Evolutionary conservation across 179 eudicot species (phyloP), one percentile per base, ranked within the genome.

Genomic region (Sideroxylon spinosum): DNA sequence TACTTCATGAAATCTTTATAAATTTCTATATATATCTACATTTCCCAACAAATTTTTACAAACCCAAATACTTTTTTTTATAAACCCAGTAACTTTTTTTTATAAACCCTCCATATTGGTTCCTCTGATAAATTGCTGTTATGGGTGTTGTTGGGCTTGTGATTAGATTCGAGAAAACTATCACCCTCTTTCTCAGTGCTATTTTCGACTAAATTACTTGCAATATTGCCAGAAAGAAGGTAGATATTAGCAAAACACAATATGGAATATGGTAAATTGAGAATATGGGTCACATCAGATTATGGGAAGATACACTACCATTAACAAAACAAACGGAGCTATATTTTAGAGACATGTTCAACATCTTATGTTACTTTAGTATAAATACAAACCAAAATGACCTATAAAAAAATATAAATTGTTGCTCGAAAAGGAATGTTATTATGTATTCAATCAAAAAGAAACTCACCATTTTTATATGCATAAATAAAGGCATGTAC

Each of bases 391-490:
- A 16, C 7, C n/a, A 57, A 57, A 19, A 57, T 3, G 6, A 57
- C 20, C 7, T n/a, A n/a, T 4, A 6, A 22, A 19, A 16, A 57
- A 57, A 7, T 10, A 57, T 19, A 57, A 57, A 57, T 57, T 20
- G 7, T 12, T 62, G 29, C 9, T 10, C 20, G 9, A 62, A 23
- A 59, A 6, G 9, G n/a, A n/a, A 59, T 19, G 62, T 3, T 17
- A n/a, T n/a, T 0, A 62, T 23, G 26, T 13, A 9, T 62, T 62
- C 13, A 20, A 62, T 62, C 11, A 23, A 20, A 19, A 20, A 71
- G 60, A 22, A 60, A 71, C 83, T 76, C 72, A 84, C 90, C 85
- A 72, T 74, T 69, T 46, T 81, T 81, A 53, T 79, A 29, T 46
- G 49, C 73, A 46, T 28, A 52, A 53, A 79, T 12, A 71, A 81